Evolutionary conservation across 164 flowering plant genomes (phyloP).

Genomic region (Litsea cubeba): DNA sequence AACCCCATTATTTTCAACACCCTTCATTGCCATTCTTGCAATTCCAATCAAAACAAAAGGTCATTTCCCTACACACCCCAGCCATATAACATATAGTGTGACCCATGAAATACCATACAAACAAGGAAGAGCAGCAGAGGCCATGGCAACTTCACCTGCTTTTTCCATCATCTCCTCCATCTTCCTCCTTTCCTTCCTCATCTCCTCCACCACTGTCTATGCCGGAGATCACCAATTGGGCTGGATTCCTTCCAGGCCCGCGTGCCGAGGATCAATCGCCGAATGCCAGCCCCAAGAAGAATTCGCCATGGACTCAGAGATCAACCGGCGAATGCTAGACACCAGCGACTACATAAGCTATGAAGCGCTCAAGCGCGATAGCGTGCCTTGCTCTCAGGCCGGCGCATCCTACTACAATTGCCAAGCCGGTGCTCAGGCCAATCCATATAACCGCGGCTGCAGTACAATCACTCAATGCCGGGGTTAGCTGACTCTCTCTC

Average conservation of each 20-base stretch:
- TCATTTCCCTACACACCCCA: background rate
- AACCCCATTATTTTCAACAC: too few relatives aligned
- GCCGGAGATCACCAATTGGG: slow-evolving; percentile 11
- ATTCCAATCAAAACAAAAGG: background rate
- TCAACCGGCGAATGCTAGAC: slow-evolving; percentile 70
- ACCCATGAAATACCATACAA: background rate
- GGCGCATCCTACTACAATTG: slow-evolving; percentile 94
- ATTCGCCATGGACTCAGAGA: slow-evolving; percentile 67
- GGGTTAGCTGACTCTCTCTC: background rate
- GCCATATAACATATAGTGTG: background rate
- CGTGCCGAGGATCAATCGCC: slow-evolving; percentile 45
- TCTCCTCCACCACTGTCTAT: background rate
- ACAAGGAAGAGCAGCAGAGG: background rate
- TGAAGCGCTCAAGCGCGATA: slow-evolving; percentile 75
- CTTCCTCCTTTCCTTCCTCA: background rate
- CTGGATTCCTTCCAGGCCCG: slow-evolving; percentile 33
- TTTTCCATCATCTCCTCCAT: background rate
- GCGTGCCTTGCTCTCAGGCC: slow-evolving; percentile 70
- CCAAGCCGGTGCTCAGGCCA: slow-evolving; percentile 62
- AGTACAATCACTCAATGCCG: slow-evolving; percentile 62
- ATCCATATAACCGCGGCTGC: slow-evolving; percentile 84
- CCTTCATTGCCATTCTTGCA: background rate
- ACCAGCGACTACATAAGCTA: slow-evolving; percentile 81
- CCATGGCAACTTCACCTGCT: background rate
- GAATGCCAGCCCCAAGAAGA: slow-evolving; percentile 56